A percentile compares a stretch with the other conserved stretches of the same genome.
Evolutionary conservation across 345 rosid genomes (phyloP).

Genomic region (Excoecaria agallocha): DNA sequence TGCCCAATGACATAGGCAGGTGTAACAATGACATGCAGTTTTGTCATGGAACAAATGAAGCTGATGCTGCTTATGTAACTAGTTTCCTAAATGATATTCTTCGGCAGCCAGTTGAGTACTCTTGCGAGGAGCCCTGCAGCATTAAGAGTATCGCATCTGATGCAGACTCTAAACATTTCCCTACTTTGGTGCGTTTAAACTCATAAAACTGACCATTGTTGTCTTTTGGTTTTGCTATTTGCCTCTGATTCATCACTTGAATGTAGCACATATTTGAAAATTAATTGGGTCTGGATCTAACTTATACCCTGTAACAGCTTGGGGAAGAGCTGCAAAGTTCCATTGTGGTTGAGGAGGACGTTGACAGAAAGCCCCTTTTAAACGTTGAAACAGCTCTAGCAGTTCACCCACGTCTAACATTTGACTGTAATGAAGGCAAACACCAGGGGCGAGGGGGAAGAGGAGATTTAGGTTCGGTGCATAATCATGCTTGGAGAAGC

Average conservation of each 20-base stretch:
- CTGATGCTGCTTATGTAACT: conserved; percentile 33
- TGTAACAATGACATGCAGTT: conserved; percentile 17
- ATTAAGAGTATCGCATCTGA: conserved; percentile 6
- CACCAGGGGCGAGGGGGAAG: no score
- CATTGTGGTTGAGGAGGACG: conserved; percentile 1
- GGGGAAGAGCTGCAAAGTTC: conserved; percentile 15
- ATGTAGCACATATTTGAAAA: background rate
- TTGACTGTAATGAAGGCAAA: background rate
- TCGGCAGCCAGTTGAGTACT: conserved; percentile 30
- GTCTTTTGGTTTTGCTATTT: background rate
- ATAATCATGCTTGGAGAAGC: background rate
- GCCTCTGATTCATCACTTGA: background rate
- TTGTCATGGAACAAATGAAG: conserved; percentile 32
- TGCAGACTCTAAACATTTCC: conserved; percentile 15
- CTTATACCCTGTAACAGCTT: conserved; percentile 20
- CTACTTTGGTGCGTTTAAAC: conserved; percentile 28
- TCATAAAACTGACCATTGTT: background rate
- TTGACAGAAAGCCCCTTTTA: conserved; percentile 1
- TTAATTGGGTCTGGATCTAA: background rate
- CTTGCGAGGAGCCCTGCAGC: conserved; percentile 5
- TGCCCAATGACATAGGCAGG: conserved; percentile 13
- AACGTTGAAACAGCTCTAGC: conserved; percentile 8
- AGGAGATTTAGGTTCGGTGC: background rate
- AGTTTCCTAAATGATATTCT: conserved; percentile 47
- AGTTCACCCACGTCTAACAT: background rate